Percentiles rank a stretch among this genome's conserved stretches.
Conservation (phyloP, 257 asterid species). For the Nicotiana knightiana region DNA sequence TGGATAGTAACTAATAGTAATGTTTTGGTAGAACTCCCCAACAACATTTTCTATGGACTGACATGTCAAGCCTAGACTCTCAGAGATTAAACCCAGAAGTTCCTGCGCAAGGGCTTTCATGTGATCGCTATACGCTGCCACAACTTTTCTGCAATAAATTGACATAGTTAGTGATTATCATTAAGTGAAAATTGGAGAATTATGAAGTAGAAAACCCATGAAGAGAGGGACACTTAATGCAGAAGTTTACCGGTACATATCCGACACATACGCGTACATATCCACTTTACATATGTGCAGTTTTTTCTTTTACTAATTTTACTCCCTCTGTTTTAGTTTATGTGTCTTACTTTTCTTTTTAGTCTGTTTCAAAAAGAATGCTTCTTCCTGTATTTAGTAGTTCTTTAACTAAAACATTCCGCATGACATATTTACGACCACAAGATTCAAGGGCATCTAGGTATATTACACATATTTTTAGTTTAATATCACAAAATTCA, state of each 20-base stretch:
- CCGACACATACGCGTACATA: neutral
- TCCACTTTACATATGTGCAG: neutral
- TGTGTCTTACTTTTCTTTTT: too few relatives aligned
- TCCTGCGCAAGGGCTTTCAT: slow-evolving; percentile 59
- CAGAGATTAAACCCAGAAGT: slow-evolving; percentile 55
- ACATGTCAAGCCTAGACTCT: slow-evolving; percentile 57
- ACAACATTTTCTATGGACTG: slow-evolving; percentile 54
- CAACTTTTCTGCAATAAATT: slow-evolving; percentile 38
- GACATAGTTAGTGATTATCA: slow-evolving; percentile 5
- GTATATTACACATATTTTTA: too few relatives aligned
- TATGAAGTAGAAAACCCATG: neutral
- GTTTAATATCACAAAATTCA: too few relatives aligned
- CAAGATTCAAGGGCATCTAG: too few relatives aligned
- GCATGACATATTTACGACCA: too few relatives aligned
- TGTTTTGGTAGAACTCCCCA: slow-evolving; percentile 83
- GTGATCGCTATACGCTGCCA: slow-evolving; percentile 58
- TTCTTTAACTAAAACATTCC: too few relatives aligned
- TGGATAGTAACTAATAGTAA: slow-evolving; percentile 81
- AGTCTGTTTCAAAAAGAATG: too few relatives aligned
- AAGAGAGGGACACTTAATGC: neutral
- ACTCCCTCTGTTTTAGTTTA: too few relatives aligned
- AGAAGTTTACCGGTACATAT: neutral
- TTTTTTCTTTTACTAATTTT: neutral
- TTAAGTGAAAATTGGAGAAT: slow-evolving; percentile 20
- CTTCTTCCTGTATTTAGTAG: too few relatives aligned